Conservation (phyloP, 2,329 filamentous ascomycete genomes). For the Nectriaceae sp. region DNA sequence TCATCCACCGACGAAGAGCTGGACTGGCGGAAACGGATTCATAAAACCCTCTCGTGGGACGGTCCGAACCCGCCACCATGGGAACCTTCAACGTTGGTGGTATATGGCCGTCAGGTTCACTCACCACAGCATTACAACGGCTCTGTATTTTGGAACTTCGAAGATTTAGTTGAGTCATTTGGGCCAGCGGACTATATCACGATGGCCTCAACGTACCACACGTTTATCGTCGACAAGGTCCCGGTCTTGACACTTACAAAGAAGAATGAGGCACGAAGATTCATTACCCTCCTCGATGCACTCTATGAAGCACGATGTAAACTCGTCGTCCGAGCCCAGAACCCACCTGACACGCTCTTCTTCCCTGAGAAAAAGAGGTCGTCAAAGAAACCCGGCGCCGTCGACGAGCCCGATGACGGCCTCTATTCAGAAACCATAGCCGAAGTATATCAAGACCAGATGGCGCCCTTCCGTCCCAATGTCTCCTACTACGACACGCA, state of each 20-base stretch:
- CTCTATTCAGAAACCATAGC: conserved; percentile 48
- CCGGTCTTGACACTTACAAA: conserved; percentile 66
- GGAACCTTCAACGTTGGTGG: conserved; percentile 45
- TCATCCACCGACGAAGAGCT: conserved; percentile 27
- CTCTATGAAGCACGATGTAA: conserved; percentile 82
- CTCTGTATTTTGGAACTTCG: conserved; percentile 66
- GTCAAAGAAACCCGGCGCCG: conserved; percentile 5
- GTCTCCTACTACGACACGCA: conserved; percentile 63
- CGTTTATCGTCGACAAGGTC: conserved; percentile 71
- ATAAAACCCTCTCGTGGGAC: conserved; percentile 25
- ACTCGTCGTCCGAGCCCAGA: conserved; percentile 67
- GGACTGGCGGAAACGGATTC: conserved; percentile 27
- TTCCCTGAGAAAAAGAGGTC: conserved; percentile 56
- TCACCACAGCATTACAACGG: conserved; percentile 61
- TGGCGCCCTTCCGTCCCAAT: conserved; percentile 78
- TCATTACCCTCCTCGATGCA: conserved; percentile 80
- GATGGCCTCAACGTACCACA: conserved; percentile 78
- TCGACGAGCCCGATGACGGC: conserved; percentile 35
- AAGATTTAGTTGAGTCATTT: conserved; percentile 66
- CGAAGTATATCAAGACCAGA: conserved; percentile 78
- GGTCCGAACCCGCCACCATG: conserved; percentile 35
- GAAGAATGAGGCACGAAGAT: conserved; percentile 79
- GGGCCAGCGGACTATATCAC: conserved; percentile 84
- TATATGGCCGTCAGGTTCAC: conserved; percentile 65
- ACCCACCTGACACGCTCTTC: conserved; percentile 73